Conservation (phyloP, 305 asterid genomes). For the Solanum chacoense region DNA sequence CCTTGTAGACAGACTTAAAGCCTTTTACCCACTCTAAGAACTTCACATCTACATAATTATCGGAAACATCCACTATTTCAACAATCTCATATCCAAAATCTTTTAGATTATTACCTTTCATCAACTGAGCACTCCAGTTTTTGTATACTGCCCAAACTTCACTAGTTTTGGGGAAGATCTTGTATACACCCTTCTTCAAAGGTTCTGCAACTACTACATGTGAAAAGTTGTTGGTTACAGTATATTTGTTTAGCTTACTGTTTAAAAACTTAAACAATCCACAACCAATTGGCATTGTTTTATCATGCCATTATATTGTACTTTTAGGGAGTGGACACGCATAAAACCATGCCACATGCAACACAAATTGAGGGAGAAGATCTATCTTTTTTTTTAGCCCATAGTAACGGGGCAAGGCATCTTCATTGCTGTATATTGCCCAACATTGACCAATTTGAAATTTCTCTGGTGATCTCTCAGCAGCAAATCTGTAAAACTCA, state of each 20-base stretch:
- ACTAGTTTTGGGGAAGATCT: neutral
- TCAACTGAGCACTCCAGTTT: neutral
- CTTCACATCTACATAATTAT: neutral
- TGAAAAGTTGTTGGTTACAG: neutral
- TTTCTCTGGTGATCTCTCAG: neutral
- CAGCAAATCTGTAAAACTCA: too few species aligned
- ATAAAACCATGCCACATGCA: neutral
- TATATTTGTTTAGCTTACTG: too few species aligned
- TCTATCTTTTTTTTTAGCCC: neutral
- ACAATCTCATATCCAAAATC: neutral
- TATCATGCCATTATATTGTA: neutral
- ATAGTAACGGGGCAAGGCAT: neutral
- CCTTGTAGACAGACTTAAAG: neutral
- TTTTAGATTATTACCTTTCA: neutral
- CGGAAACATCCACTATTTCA: neutral
- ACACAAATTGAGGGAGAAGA: neutral
- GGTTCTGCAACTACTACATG: neutral
- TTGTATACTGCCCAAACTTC: neutral
- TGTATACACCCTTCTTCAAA: neutral
- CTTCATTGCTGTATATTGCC: neutral
- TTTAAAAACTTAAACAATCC: neutral
- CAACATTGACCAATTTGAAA: neutral
- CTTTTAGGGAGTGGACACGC: neutral
- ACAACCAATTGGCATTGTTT: neutral
- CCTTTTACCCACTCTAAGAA: neutral